Evolutionary conservation across 108 stramenopile genomes (phyloP), one percentile per base, ranked within the genome.

Genomic region (Cylindrotheca fusiformis): DNA sequence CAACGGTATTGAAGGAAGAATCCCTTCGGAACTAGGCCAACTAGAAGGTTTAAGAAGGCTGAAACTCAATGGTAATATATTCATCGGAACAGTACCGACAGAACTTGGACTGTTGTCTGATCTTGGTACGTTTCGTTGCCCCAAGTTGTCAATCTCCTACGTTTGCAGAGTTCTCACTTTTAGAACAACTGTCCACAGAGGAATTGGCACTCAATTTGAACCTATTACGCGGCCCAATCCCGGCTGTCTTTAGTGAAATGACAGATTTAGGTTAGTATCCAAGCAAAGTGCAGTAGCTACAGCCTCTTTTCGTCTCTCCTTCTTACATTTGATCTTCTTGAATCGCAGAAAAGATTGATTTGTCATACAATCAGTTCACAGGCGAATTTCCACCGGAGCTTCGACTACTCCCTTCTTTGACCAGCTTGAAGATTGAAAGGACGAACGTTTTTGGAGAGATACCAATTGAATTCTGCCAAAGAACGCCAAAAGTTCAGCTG

Each of bases 11-110:
- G 45, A 22, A 0, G 69, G 69, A 2, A 49, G 25, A 19, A 6
- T 71, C 51, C 61, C 46, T 30, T 55, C 28, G 10, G 53, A 63
- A 23, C 30, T 55, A 30, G 54, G 47, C 18, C 41, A n/a, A 19
- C 28, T 55, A 12, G 33, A 23, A 50, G 44, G 41, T 32, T 52
- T 50, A 28, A 2, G 46, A 0, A 18, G 24, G 30, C 32, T 60
- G 1, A 58, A 48, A 45, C 19, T 54, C n/a, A 60, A 41, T 28
- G 20, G 17, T 22, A 63, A 63, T 36, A 12, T 8, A 21, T 24
- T 63, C 20, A 22, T 23, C 24, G 63, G 63, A 6, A 4, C 31
- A 21, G 22, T 63, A 21, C 63, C 63, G 23, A 52, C 63, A 4
- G 24, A 26, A 1, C 4, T 63, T 1, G 63, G 63, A 1, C 24